A percentile compares a stretch with the other conserved stretches of the same genome.
Evolutionary conservation across 2,329 filamentous ascomycete genomes (phyloP).

Genomic region (Emergomyces pasteurianus): DNA sequence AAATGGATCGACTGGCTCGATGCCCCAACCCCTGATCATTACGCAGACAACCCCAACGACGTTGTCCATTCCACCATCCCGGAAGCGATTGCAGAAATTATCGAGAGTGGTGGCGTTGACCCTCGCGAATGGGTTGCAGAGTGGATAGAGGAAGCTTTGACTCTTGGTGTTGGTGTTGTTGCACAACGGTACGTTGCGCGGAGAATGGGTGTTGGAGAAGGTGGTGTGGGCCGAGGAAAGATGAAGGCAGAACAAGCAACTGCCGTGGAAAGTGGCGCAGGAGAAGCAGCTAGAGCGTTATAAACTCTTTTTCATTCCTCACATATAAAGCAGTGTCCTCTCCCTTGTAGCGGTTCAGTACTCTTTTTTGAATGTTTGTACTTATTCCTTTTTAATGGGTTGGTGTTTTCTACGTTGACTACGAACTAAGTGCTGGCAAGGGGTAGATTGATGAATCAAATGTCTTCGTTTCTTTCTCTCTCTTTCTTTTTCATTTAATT

Average conservation of each 20-base stretch:
- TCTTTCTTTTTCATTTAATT: neutral
- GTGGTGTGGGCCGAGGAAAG: constrained; percentile 48
- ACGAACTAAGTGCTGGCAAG: neutral
- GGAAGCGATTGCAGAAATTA: constrained; percentile 75
- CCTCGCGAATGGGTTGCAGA: constrained; percentile 95
- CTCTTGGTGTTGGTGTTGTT: constrained; percentile 66
- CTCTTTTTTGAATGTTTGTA: neutral
- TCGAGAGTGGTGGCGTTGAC: constrained; percentile 64
- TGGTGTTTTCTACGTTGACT: neutral
- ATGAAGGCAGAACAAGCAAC: constrained; percentile 41
- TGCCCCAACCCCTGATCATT: constrained; percentile 40
- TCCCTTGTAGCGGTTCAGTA: neutral
- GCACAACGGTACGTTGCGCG: constrained; percentile 91
- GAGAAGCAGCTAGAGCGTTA: constrained; percentile 47
- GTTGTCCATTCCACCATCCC: constrained; percentile 38
- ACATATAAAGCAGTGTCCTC: neutral
- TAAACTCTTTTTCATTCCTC: constrained; percentile 11
- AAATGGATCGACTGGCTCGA: constrained; percentile 91
- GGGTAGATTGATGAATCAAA: neutral
- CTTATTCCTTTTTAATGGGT: neutral
- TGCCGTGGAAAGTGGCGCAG: constrained; percentile 46
- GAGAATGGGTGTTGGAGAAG: constrained; percentile 90
- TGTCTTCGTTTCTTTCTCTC: neutral
- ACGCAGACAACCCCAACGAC: constrained; percentile 28
- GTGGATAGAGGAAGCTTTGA: constrained; percentile 85